Evolutionary conservation across 2,329 filamentous ascomycete species (phyloP).

Genomic region (Xylaria sp.): DNA sequence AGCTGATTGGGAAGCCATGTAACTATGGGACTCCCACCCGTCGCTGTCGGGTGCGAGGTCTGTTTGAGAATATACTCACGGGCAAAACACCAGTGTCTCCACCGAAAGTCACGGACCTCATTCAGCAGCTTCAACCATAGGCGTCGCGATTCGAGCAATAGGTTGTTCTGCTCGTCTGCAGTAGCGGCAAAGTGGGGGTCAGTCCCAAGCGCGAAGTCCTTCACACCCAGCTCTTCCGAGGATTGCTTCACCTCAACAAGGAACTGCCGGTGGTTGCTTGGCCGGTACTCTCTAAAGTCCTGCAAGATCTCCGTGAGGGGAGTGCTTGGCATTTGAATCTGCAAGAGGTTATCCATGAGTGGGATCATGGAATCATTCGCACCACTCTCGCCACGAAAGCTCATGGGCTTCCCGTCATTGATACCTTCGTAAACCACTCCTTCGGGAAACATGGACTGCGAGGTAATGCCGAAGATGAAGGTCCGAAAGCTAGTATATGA

Average conservation of each 20-base stretch:
- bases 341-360: slow-evolving; percentile 83
- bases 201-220: slow-evolving; percentile 59
- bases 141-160: slow-evolving; percentile 60
- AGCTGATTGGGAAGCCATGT: slow-evolving; percentile 87
- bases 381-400: slow-evolving; percentile 89
- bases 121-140: slow-evolving; percentile 71
- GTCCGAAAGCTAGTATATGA: slow-evolving; percentile 91
- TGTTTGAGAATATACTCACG: slow-evolving; percentile 84
- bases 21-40: slow-evolving; percentile 80
- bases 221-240: slow-evolving; percentile 57
- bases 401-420: slow-evolving; percentile 70
- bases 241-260: slow-evolving; percentile 70
- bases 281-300: slow-evolving; percentile 89
- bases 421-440: slow-evolving; percentile 90
- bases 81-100: slow-evolving; percentile 86
- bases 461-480: slow-evolving; percentile 96
- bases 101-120: slow-evolving; percentile 80
- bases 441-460: slow-evolving; percentile 90
- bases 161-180: slow-evolving; percentile 42
- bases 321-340: slow-evolving; percentile 86
- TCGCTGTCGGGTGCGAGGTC: slow-evolving; percentile 77
- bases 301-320: slow-evolving; percentile 86
- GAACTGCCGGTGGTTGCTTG: slow-evolving; percentile 87
- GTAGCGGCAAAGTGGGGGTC: slow-evolving; percentile 41
- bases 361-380: slow-evolving; percentile 96